Percentiles rank a stretch among this genome's conserved stretches.
Conservation (phyloP, 495 filamentous ascomycete species). For the Pseudomonodictys pantanalensis region DNA sequence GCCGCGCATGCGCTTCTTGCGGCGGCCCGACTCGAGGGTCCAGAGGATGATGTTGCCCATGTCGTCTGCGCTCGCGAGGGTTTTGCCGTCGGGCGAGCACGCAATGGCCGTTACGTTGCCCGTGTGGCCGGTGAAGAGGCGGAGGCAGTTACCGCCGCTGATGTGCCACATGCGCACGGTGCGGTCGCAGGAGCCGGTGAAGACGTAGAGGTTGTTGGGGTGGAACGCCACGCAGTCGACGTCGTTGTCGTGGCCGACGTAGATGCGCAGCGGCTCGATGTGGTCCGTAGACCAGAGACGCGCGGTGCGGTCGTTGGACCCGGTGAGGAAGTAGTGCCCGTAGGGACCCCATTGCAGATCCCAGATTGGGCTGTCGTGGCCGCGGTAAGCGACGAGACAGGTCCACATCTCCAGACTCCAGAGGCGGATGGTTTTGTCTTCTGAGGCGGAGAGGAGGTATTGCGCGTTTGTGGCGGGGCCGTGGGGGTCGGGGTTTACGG, state of each 20-base stretch:
- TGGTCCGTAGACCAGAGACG: conserved; percentile 89
- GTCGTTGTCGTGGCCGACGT: conserved; percentile 85
- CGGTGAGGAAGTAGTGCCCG: conserved; percentile 92
- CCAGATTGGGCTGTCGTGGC: conserved; percentile 84
- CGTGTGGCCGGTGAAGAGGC: conserved; percentile 88
- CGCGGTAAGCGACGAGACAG: conserved; percentile 88
- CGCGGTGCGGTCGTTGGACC: conserved; percentile 81
- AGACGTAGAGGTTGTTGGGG: conserved; percentile 86
- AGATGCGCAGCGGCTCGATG: conserved; percentile 80
- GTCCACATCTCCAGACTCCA: conserved; percentile 91
- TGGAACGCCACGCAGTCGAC: conserved; percentile 86
- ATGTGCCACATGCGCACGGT: conserved; percentile 97
- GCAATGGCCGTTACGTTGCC: conserved; percentile 78
- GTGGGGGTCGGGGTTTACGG: conserved; percentile 55
- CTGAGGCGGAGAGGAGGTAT: conserved; percentile 81
- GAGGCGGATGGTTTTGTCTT: conserved; percentile 80
- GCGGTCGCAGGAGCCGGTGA: conserved; percentile 85
- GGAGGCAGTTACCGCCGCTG: conserved; percentile 75
- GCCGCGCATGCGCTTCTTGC: conserved; percentile 87
- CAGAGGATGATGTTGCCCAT: conserved; percentile 85
- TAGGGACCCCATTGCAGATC: conserved; percentile 87
- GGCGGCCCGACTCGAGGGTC: conserved; percentile 79
- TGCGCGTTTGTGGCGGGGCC: conserved; percentile 50
- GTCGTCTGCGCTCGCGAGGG: conserved; percentile 82
- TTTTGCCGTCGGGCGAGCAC: conserved; percentile 81